A percentile compares a stretch with the other conserved stretches of the same genome.
Conservation (phyloP, 441 rosid genomes). For the Theobroma grandiflorum region DNA sequence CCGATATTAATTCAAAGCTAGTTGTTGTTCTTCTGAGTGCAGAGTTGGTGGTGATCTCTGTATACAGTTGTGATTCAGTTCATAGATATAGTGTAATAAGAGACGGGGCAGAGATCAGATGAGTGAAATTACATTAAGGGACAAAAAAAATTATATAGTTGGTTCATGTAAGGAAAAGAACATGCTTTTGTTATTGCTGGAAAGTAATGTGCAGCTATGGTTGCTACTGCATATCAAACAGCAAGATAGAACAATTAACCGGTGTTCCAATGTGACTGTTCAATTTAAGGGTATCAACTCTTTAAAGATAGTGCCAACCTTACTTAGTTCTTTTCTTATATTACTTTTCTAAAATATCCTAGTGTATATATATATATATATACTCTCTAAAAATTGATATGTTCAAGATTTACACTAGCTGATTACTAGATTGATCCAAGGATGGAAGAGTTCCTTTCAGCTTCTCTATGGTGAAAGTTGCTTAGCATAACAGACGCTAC, state of each 20-base stretch:
- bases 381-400: background rate
- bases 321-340: too few relatives aligned
- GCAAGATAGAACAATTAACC: too few relatives aligned
- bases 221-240: too few relatives aligned
- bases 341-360: constrained; percentile 3
- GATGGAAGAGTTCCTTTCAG: constrained; percentile 1
- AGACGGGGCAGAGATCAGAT: background rate
- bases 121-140: background rate
- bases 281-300: too few relatives aligned
- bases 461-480: constrained; percentile 6
- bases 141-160: background rate
- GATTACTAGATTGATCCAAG: constrained; percentile 9
- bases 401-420: constrained; percentile 11
- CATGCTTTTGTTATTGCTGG: background rate
- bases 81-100: background rate
- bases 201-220: background rate
- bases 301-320: too few relatives aligned
- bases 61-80: background rate
- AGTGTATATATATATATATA: background rate
- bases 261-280: too few relatives aligned
- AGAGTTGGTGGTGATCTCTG: background rate
- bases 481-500: background rate
- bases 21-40: background rate
- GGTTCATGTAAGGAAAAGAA: background rate
- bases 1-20: background rate